Percentiles rank a stretch among this genome's conserved stretches.
Conservation (phyloP, 768 basidiomycete genomes). For the Filobasidium floriforme region DNA sequence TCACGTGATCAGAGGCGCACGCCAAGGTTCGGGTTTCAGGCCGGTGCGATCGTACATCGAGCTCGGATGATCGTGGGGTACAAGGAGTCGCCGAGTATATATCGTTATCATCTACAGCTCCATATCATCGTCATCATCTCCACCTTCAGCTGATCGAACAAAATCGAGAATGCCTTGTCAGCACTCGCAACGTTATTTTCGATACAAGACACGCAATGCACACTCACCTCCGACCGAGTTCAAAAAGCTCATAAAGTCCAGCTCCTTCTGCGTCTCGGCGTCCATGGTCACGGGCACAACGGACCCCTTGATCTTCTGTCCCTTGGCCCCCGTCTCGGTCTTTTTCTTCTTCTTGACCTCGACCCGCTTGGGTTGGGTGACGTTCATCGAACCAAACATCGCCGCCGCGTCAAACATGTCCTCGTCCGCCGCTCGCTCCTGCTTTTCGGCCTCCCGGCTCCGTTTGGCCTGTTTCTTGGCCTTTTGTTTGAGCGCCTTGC, state of each 20-base stretch:
- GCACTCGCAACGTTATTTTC: not conserved
- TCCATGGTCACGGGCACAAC: conserved; percentile 30
- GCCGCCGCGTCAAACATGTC: conserved; percentile 28
- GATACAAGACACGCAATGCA: not conserved
- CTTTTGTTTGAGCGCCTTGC: conserved; percentile 35
- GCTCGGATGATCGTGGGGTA: not conserved
- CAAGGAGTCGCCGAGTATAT: not conserved
- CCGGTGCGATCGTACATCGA: too few species aligned
- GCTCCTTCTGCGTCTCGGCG: conserved; percentile 36
- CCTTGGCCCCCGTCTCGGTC: conserved; percentile 45
- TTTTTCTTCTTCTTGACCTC: conserved; percentile 39
- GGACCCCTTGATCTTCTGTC: conserved; percentile 35
- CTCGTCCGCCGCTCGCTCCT: conserved; percentile 29
- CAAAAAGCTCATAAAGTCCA: conserved; percentile 39
- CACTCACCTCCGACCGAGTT: conserved; percentile 37
- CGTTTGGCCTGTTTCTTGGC: conserved; percentile 35
- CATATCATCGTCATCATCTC: conserved; percentile 30
- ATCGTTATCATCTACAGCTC: conserved; percentile 24
- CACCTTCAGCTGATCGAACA: conserved; percentile 3
- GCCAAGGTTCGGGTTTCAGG: too few species aligned
- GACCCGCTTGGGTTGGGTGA: conserved; percentile 48
- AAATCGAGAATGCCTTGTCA: conserved; percentile 22
- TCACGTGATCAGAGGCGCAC: not conserved
- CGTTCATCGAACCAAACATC: conserved; percentile 32
- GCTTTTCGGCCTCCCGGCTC: conserved; percentile 31